Conservation (phyloP, 2,329 filamentous ascomycete species). For the Cryphonectria carpinicola region DNA sequence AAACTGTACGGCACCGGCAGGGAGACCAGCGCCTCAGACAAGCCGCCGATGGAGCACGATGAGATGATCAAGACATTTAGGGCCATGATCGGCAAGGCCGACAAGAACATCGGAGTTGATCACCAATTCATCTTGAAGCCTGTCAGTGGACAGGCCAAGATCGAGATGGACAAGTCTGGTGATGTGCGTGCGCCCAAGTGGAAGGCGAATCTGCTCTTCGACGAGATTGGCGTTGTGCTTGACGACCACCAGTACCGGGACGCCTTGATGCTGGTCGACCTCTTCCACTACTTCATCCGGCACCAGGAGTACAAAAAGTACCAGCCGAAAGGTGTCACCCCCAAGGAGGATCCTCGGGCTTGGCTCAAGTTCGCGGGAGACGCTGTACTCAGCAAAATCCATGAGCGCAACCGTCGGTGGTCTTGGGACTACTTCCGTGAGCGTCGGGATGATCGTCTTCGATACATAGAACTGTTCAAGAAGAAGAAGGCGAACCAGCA, state of each 20-base stretch:
- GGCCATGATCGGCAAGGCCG: slow-evolving; percentile 71
- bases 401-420: slow-evolving; percentile 90
- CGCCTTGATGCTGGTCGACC: slow-evolving; percentile 94
- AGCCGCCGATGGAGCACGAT: slow-evolving; percentile 69
- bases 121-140: slow-evolving; percentile 97
- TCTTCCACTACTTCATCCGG: slow-evolving; percentile 97
- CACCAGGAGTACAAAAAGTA: slow-evolving; percentile 96
- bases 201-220: slow-evolving; percentile 89
- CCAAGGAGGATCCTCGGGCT: slow-evolving; percentile 87
- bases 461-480: slow-evolving; percentile 95
- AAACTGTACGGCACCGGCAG: slow-evolving; percentile 80
- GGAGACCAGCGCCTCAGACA: slow-evolving; percentile 64
- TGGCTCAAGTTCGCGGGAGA: slow-evolving; percentile 93
- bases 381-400: slow-evolving; percentile 89
- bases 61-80: slow-evolving; percentile 79
- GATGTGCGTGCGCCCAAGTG: slow-evolving; percentile 78
- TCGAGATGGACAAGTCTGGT: slow-evolving; percentile 93
- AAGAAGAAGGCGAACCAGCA: slow-evolving; percentile 81
- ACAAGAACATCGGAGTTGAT: slow-evolving; percentile 42
- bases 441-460: slow-evolving; percentile 82
- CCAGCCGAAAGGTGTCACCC: slow-evolving; percentile 78
- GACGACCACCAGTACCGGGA: slow-evolving; percentile 98
- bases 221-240: slow-evolving; percentile 96
- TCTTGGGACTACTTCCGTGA: slow-evolving; percentile 96
- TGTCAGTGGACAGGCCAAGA: slow-evolving; percentile 90